Evolutionary conservation across 2,329 filamentous ascomycete species (phyloP).

Genomic region (Seiridium unicorne): DNA sequence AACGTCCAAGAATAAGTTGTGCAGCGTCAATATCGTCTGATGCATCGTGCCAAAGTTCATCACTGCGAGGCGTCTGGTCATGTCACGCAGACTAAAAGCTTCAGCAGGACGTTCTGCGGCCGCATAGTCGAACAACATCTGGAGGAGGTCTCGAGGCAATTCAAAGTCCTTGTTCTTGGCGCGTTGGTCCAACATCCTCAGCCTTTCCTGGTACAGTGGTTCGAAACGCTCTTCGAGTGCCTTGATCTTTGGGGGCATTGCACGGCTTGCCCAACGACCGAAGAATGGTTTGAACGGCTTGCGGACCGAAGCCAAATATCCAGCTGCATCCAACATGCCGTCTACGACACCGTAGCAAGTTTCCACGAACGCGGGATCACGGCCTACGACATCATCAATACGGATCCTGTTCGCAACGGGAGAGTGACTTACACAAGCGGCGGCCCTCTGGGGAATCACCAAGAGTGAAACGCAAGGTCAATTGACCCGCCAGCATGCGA

Average conservation of each 20-base stretch:
- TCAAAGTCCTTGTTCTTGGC: constrained; percentile 14
- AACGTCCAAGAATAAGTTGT: constrained; percentile 42
- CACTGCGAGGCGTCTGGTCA: constrained; percentile 28
- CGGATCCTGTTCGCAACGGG: too few relatives aligned
- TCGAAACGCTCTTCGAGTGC: constrained; percentile 25
- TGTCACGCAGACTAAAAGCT: constrained; percentile 24
- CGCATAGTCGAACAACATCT: constrained; percentile 40
- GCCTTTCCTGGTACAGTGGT: constrained; percentile 18
- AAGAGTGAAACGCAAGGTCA: constrained; percentile 20
- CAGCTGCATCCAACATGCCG: constrained; percentile 30
- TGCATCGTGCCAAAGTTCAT: constrained; percentile 37
- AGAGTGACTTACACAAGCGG: constrained; percentile 25
- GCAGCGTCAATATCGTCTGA: constrained; percentile 35
- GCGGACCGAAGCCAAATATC: constrained; percentile 28
- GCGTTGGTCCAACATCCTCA: constrained; percentile 14
- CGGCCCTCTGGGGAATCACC: constrained; percentile 23
- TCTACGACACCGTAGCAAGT: constrained; percentile 27
- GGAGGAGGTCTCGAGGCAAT: constrained; percentile 36
- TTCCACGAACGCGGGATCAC: constrained; percentile 32
- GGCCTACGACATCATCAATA: constrained; percentile 16
- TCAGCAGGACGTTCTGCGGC: constrained; percentile 35
- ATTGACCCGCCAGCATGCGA: constrained; percentile 27
- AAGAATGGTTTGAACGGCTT: constrained; percentile 28
- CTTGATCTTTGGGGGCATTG: constrained; percentile 17
- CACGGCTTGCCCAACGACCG: constrained; percentile 23